phyloP scores from a whole-genome alignment of 805 yeast species.

The Kluyveromyces siamensis region DNA sequence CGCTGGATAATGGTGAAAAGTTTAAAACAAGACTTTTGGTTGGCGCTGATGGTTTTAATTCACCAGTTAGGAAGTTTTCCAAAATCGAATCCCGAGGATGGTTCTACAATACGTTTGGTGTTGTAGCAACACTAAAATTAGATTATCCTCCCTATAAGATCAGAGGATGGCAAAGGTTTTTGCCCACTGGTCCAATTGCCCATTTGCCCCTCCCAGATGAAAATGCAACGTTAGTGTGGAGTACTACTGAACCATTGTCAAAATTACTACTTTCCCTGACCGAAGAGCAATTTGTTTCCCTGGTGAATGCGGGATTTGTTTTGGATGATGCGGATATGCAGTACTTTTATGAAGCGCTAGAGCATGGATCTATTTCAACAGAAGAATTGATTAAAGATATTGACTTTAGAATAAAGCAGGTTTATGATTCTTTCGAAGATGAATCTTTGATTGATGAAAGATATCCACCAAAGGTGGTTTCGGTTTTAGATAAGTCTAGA shows the following conservation, averaged over 20 bases:
- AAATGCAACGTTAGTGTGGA: slow-evolving; percentile 91
- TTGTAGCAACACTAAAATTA: slow-evolving; percentile 80
- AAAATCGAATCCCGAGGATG: slow-evolving; percentile 85
- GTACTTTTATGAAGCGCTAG: slow-evolving; percentile 45
- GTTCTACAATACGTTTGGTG: slow-evolving; percentile 80
- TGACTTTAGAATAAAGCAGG: slow-evolving; percentile 49
- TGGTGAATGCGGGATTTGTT: slow-evolving; percentile 84
- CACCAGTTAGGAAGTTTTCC: slow-evolving; percentile 81
- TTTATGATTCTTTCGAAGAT: slow-evolving; percentile 21
- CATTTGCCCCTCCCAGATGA: slow-evolving; percentile 80
- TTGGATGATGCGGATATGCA: slow-evolving; percentile 68
- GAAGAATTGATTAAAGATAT: slow-evolving; percentile 56
- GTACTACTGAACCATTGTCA: slow-evolving; percentile 70
- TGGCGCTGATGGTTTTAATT: slow-evolving; percentile 94
- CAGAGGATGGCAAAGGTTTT: slow-evolving; percentile 87
- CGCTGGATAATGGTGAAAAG: slow-evolving; percentile 53
- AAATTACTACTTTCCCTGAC: slow-evolving; percentile 48
- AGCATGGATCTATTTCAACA: slow-evolving; percentile 27
- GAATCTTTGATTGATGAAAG: slow-evolving; percentile 44
- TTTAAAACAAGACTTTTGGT: slow-evolving; percentile 67
- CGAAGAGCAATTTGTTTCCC: slow-evolving; percentile 51
- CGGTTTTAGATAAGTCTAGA: slow-evolving; percentile 53
- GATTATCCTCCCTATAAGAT: slow-evolving; percentile 63
- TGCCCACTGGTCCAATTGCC: slow-evolving; percentile 90
- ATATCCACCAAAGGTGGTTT: slow-evolving; percentile 59